phyloP scores from a whole-genome alignment of 176 grass and related monocot genomes.

The Dendrocalamus sinicus region DNA sequence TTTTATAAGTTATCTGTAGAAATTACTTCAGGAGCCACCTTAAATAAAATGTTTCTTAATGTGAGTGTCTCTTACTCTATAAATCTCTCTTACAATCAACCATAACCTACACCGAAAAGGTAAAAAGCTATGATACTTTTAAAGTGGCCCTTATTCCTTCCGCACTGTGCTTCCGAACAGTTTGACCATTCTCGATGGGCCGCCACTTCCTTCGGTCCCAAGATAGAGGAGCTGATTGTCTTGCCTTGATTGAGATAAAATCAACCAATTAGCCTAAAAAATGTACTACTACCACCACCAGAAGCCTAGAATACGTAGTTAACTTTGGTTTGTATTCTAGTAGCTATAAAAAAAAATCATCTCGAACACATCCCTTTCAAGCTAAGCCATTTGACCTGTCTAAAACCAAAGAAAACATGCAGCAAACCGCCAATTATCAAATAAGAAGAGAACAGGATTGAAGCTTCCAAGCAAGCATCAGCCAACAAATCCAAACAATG shows the following conservation, averaged over 20 bases:
- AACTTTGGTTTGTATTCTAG: background rate
- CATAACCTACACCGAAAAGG: fast-evolving
- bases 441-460: background rate
- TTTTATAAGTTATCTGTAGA: too few species aligned
- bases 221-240: background rate
- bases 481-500: background rate
- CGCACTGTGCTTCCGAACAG: background rate
- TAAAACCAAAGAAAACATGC: background rate
- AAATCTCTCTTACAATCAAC: too few species aligned
- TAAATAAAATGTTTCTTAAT: too few species aligned
- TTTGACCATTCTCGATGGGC: background rate
- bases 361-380: constrained; percentile 9
- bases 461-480: constrained; percentile 54
- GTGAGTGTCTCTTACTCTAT: too few species aligned
- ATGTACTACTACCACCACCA: background rate
- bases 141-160: too few species aligned
- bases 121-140: too few species aligned
- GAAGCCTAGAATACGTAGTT: background rate
- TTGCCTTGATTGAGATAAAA: background rate
- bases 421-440: background rate
- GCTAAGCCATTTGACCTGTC: background rate
- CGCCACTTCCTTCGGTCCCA: background rate
- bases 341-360: background rate
- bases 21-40: too few species aligned
- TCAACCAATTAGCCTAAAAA: background rate